Conservation (phyloP, 257 asterid species). For the Capsicum chinense region DNA sequence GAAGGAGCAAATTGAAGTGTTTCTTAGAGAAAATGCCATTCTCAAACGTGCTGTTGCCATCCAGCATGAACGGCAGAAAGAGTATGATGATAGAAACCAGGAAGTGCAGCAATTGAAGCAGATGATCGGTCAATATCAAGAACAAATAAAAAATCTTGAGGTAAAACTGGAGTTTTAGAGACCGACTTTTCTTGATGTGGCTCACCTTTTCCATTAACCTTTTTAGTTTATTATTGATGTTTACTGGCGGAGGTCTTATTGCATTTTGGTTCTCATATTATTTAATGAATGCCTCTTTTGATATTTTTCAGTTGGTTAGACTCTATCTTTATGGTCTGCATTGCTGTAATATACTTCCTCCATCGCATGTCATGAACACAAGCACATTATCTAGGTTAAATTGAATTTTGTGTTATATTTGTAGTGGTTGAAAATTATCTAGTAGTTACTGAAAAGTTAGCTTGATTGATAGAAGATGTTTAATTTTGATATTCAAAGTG, state of each 20-base stretch:
- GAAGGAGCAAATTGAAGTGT: slow-evolving; percentile 71
- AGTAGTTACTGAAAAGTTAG: neutral
- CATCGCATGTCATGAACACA: neutral
- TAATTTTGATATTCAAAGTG: neutral
- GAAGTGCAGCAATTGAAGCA: slow-evolving; percentile 79
- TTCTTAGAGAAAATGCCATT: slow-evolving; percentile 59
- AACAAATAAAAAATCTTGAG: slow-evolving; percentile 76
- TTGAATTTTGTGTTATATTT: neutral
- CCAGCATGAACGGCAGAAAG: slow-evolving; percentile 86
- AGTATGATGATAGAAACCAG: slow-evolving; percentile 64
- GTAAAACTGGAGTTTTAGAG: slow-evolving; percentile 36
- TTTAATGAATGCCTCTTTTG: neutral
- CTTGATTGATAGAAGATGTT: neutral
- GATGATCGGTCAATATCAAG: slow-evolving; percentile 71
- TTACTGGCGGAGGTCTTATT: neutral
- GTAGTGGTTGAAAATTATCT: neutral
- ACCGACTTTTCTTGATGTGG: neutral
- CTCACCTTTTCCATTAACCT: neutral
- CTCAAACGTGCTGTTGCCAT: slow-evolving; percentile 85
- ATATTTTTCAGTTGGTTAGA: neutral
- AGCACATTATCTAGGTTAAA: neutral
- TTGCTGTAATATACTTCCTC: neutral
- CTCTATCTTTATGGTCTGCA: neutral
- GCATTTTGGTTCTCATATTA: slow-evolving; percentile 9
- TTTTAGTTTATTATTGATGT: neutral